Evolutionary conservation across 257 asterid genomes (phyloP), one percentile per base, ranked within the genome.

Genomic region (Solanum rostratum): DNA sequence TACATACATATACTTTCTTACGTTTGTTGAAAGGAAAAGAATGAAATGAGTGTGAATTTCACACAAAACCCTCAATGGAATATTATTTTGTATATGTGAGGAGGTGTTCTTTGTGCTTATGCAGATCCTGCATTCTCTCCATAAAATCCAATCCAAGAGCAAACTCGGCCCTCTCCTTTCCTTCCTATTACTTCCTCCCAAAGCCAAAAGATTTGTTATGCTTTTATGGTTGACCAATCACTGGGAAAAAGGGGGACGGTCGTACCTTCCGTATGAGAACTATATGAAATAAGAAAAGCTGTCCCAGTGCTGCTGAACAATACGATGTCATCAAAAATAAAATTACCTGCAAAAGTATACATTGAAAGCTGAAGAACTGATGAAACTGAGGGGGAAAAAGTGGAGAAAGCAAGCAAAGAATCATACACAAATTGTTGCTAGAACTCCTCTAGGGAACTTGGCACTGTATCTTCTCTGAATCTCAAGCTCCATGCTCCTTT

Each of bases 251-350:
- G 11, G 53, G 59, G 70, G 74, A 27, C 22, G 3, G 22, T 84
- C n/a, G 29, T 91, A 96, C 99, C 98, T 96, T 96, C 86, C 92
- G 94, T 86, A 96, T 96, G 86, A 96, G 98, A 87, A 96, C 93
- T 11, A 95, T 85, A 81, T 96, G 99, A 90, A 96, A 96, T 95
- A 96, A 90, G 86, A 93, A 90, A 50, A 96, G 95, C 65, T 96
- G 98, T 84, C 98, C 99, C 78, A 95, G 74, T n/a, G 99, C 98
- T 57, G 95, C 98, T 10, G 94, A 78, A 92, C 95, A 86, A 87
- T 95, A 96, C 19, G 91, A 88, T 53, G 93, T 92, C 90, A 93
- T 33, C 79, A 92, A 63, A 86, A 93, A 86, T 89, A 96, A 88
- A 37, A 96, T 22, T 62, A 92, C 89, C 99, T 96, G 94, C 55